These are phyloP conservation scores for Lobosporangium transversale DNA, from an alignment of 192 early-diverging fungal genomes.

Conservation along the genomic window DNA sequence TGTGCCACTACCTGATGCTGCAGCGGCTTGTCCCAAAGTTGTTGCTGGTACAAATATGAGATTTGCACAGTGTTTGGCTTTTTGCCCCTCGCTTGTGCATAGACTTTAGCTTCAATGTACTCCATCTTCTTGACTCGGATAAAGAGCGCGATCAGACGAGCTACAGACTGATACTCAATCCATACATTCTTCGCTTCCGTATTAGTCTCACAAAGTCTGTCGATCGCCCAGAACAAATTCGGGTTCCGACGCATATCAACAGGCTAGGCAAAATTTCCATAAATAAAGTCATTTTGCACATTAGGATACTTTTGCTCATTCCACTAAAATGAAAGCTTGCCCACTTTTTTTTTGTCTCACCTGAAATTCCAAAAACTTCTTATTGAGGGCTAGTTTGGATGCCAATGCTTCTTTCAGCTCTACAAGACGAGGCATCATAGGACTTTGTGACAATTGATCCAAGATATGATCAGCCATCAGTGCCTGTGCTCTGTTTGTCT, in stretches of 20 bases:
- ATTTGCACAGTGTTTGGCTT: conserved; percentile 44
- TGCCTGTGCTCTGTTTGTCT: conserved; percentile 30
- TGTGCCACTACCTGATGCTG: conserved; percentile 49
- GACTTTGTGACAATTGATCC: conserved; percentile 17
- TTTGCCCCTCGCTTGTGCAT: conserved; percentile 36
- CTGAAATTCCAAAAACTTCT: conserved; percentile 30
- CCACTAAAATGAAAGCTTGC: too few species aligned
- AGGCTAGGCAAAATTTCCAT: conserved; percentile 22
- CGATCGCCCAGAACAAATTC: conserved; percentile 47
- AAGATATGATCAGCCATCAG: conserved; percentile 37
- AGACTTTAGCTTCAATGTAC: conserved; percentile 42
- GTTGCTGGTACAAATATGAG: conserved; percentile 40
- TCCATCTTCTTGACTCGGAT: conserved; percentile 48
- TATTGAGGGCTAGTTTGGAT: conserved; percentile 24
- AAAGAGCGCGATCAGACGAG: conserved; percentile 38
- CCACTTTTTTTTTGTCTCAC: too few species aligned
- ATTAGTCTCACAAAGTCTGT: conserved; percentile 23
- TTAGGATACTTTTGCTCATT: too few species aligned
- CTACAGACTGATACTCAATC: conserved; percentile 39
- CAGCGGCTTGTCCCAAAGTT: conserved; percentile 49
- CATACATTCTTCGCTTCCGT: conserved; percentile 18
- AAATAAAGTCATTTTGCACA: too few species aligned
- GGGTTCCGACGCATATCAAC: conserved; percentile 47
- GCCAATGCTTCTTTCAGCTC: conserved; percentile 19
- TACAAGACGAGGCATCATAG: conserved; percentile 37